Evolutionary conservation across 2,329 filamentous ascomycete genomes (phyloP).

Genomic region (Claviceps fusiformis): DNA sequence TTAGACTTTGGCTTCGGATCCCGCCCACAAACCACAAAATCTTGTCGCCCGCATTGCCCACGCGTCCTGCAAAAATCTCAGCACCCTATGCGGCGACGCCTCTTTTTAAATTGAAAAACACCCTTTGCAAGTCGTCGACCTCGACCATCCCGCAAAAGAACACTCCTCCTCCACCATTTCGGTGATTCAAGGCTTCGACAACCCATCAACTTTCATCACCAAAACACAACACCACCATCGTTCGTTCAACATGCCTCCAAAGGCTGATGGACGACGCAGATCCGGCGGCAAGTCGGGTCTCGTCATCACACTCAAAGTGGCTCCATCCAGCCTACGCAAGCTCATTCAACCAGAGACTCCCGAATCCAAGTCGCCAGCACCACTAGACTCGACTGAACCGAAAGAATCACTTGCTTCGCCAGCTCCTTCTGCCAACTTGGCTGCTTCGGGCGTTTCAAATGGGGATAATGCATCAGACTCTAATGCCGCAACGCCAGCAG

Average conservation of each 20-base stretch:
- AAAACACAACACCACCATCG: slow-evolving; percentile 5
- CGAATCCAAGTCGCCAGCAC: slow-evolving; percentile 29
- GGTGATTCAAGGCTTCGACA: background rate
- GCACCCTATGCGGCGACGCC: background rate
- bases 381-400: slow-evolving; percentile 17
- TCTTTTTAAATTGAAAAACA: slow-evolving; percentile 1
- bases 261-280: slow-evolving; percentile 23
- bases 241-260: slow-evolving; percentile 19
- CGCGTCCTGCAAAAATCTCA: background rate
- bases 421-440: slow-evolving; percentile 25
- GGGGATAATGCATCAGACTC: slow-evolving; percentile 47
- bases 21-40: slow-evolving; percentile 1
- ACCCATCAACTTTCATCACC: background rate
- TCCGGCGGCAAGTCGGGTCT: slow-evolving; percentile 22
- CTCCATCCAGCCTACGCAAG: slow-evolving; percentile 35
- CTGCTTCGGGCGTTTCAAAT: slow-evolving; percentile 28
- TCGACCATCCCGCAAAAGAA: background rate
- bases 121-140: background rate
- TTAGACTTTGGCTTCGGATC: background rate
- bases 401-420: slow-evolving; percentile 32
- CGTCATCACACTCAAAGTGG: slow-evolving; percentile 39
- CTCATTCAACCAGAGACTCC: slow-evolving; percentile 30
- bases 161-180: background rate
- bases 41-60: background rate
- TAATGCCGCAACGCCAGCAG: slow-evolving; percentile 43